Percentiles rank a stretch among this genome's conserved stretches.
phyloP scores from a whole-genome alignment of 192 early-diverging fungal species.

The Jimgerdemannia lactiflua region DNA sequence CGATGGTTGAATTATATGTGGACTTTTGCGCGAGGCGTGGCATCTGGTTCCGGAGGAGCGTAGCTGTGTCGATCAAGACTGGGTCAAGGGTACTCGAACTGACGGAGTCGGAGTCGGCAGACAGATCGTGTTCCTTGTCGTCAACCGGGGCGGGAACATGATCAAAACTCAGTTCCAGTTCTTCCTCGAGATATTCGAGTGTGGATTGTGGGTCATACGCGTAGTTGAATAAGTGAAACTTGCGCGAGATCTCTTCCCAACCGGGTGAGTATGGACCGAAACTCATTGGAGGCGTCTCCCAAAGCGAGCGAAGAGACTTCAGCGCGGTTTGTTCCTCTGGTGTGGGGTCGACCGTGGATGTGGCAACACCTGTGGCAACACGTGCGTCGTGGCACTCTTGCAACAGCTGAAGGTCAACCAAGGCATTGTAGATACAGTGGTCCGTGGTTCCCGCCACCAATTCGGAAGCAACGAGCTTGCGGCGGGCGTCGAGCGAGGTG shows the following conservation, averaged over 20 bases:
- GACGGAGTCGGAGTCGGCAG: no score
- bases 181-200: background rate
- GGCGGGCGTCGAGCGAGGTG: background rate
- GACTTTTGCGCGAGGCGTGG: background rate
- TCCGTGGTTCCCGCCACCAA: background rate
- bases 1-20: background rate
- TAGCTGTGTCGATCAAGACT: background rate
- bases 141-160: background rate
- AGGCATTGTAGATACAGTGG: background rate
- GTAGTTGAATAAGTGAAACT: background rate
- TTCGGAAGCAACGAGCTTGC: background rate
- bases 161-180: background rate
- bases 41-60: background rate
- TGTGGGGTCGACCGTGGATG: background rate
- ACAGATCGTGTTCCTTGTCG: background rate
- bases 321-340: background rate
- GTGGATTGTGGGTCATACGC: background rate
- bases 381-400: background rate
- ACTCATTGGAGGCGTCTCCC: background rate
- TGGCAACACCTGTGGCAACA: background rate
- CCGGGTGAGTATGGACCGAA: background rate
- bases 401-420: background rate
- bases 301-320: background rate
- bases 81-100: background rate
- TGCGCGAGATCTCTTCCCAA: background rate